phyloP scores from a whole-genome alignment of 495 filamentous ascomycete genomes.

The Friedmanniomyces endolithicus region DNA sequence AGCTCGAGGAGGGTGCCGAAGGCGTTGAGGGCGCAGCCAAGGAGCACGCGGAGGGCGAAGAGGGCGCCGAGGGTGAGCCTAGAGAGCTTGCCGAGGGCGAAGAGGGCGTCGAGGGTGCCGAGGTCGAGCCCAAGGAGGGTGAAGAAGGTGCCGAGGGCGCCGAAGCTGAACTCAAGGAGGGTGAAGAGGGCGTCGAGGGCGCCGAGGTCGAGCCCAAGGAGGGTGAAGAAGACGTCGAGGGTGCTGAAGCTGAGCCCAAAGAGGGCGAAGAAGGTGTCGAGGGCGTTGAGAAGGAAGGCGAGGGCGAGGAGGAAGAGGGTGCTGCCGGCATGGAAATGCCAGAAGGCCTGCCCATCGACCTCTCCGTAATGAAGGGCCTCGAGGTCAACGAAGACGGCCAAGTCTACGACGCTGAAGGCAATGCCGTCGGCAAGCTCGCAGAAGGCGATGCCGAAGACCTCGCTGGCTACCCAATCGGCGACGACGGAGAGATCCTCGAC shows the following conservation, averaged over 20 bases:
- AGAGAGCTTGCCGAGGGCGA: constrained; percentile 19
- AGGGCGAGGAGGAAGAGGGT: constrained; percentile 29
- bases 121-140: too few species aligned
- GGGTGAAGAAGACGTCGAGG: constrained; percentile 13
- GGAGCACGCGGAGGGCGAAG: constrained; percentile 6
- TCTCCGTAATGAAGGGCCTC: constrained; percentile 44
- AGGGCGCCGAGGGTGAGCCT: constrained; percentile 3
- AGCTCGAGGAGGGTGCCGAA: constrained; percentile 13
- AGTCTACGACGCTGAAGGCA: constrained; percentile 43
- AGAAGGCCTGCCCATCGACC: constrained; percentile 27
- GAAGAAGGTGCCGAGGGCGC: constrained; percentile 9
- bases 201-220: constrained; percentile 26
- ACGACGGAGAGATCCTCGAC: constrained; percentile 52
- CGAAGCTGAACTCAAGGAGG: constrained; percentile 1
- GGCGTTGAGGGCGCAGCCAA: constrained; percentile 23
- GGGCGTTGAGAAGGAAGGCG: background rate
- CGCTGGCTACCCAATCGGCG: constrained; percentile 45
- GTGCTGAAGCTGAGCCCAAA: constrained; percentile 24
- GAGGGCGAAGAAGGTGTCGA: constrained; percentile 11
- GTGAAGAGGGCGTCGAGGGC: constrained; percentile 15
- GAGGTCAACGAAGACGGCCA: constrained; percentile 46
- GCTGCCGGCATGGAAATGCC: constrained; percentile 31
- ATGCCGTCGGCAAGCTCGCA: constrained; percentile 43
- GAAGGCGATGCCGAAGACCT: constrained; percentile 52
- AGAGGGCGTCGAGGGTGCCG: constrained; percentile 29